Conservation (phyloP, 2,329 filamentous ascomycete species). For the Aspergillus sp. region DNA sequence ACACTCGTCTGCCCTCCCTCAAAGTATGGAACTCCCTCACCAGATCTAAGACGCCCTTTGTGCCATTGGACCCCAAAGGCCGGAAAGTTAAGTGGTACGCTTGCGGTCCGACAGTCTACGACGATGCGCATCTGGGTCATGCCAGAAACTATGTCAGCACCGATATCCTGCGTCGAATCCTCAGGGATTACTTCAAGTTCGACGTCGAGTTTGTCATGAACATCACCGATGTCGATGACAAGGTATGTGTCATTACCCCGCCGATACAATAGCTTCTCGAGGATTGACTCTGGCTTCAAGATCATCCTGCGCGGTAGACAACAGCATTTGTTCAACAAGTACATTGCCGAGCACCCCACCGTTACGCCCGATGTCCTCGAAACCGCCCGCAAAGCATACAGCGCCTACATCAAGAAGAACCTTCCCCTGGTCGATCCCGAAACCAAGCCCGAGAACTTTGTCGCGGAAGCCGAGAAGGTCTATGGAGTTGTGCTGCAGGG, state of each 20-base stretch:
- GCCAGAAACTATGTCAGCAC: conserved; percentile 89
- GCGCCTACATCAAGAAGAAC: conserved; percentile 68
- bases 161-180: conserved; percentile 81
- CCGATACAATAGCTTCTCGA: conserved; percentile 1
- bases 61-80: conserved; percentile 67
- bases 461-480: conserved; percentile 49
- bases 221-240: conserved; percentile 82
- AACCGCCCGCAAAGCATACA: conserved; percentile 55
- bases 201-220: conserved; percentile 89
- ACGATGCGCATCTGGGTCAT: conserved; percentile 79
- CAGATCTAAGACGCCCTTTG: conserved; percentile 71
- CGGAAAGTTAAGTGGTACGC: conserved; percentile 81
- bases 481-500: conserved; percentile 60
- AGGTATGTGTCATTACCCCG: conserved; percentile 48
- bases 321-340: conserved; percentile 73
- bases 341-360: conserved; percentile 56
- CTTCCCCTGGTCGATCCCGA: conserved; percentile 53
- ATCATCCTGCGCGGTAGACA: conserved; percentile 70
- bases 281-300: conserved; percentile 34
- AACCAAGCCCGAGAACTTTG: conserved; percentile 50
- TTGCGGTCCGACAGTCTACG: conserved; percentile 85
- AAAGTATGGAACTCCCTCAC: conserved; percentile 81
- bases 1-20: conserved; percentile 55
- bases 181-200: conserved; percentile 81
- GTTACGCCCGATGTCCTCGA: conserved; percentile 50